phyloP scores from a whole-genome alignment of 192 early-diverging fungal genomes.

The Cetraspora pellucida region DNA sequence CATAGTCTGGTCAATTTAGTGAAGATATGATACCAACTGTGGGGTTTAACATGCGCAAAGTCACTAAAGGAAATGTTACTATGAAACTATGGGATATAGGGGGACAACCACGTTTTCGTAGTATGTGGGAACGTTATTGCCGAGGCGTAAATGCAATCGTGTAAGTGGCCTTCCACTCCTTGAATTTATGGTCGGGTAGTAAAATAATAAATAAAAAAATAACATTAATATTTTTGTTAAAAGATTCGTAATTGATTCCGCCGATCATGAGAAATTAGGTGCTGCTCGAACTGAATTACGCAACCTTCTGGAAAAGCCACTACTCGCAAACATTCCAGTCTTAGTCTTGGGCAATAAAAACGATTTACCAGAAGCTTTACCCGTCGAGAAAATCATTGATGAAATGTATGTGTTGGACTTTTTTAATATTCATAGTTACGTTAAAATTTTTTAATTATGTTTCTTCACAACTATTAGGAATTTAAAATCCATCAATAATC shows the following conservation, averaged over 20 bases:
- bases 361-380: constrained; percentile 86
- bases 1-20: constrained; percentile 72
- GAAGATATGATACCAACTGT: constrained; percentile 97
- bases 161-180: constrained; percentile 49
- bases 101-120: constrained; percentile 95
- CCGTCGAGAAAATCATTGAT: constrained; percentile 89
- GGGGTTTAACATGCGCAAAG: constrained; percentile 98
- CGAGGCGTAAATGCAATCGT: constrained; percentile 97
- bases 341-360: constrained; percentile 99
- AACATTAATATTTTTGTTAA: constrained; percentile 23
- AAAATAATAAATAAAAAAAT: not conserved
- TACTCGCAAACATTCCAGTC: constrained; percentile 92
- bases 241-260: constrained; percentile 95
- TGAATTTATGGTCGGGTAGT: not conserved
- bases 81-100: constrained; percentile 99
- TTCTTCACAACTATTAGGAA: constrained; percentile 53
- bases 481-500: constrained; percentile 83
- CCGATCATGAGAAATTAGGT: constrained; percentile 91
- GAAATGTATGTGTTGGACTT: constrained; percentile 65
- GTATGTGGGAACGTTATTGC: constrained; percentile 93
- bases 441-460: constrained; percentile 19
- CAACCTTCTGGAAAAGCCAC: constrained; percentile 89
- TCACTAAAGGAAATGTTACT: constrained; percentile 88
- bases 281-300: constrained; percentile 91
- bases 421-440: not conserved